Conservation (phyloP, 2,329 filamentous ascomycete species). For the Colletotrichum lini region DNA sequence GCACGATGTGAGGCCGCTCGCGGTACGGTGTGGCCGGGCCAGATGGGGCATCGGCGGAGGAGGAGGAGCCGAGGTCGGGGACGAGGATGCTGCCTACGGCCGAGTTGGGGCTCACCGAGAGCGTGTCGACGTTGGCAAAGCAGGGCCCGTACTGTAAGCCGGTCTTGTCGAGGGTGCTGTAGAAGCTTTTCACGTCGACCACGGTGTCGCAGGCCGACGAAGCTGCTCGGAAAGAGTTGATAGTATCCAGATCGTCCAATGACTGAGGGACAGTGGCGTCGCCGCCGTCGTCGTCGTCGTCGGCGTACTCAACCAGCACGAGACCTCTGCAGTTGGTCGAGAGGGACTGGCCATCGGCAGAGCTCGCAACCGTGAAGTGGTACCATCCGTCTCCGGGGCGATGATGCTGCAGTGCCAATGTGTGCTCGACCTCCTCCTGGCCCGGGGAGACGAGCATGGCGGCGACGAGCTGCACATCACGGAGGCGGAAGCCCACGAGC, state of each 20-base stretch:
- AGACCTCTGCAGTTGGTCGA: background rate
- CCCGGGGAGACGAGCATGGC: constrained; percentile 28
- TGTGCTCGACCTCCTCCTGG: background rate
- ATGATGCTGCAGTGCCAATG: background rate
- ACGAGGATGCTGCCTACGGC: background rate
- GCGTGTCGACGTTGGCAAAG: constrained; percentile 32
- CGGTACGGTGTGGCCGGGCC: background rate
- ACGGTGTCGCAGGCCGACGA: background rate
- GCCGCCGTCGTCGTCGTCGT: background rate
- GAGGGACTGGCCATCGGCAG: background rate
- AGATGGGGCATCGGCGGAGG: background rate
- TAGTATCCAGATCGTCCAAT: background rate
- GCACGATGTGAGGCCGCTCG: background rate
- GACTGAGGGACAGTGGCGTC: background rate
- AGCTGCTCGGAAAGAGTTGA: background rate
- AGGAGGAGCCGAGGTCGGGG: background rate
- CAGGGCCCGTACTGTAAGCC: constrained; percentile 37
- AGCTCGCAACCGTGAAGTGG: background rate
- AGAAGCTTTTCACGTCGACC: background rate
- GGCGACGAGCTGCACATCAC: constrained; percentile 39
- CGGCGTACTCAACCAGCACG: background rate
- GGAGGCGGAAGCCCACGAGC: constrained; percentile 41
- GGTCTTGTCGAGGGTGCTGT: constrained; percentile 21
- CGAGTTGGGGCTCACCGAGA: background rate
- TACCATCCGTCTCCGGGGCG: background rate